Evolutionary conservation across 352 stramenopile species (phyloP), one percentile per base, ranked within the genome.

Genomic region (Phytophthora lateralis): DNA sequence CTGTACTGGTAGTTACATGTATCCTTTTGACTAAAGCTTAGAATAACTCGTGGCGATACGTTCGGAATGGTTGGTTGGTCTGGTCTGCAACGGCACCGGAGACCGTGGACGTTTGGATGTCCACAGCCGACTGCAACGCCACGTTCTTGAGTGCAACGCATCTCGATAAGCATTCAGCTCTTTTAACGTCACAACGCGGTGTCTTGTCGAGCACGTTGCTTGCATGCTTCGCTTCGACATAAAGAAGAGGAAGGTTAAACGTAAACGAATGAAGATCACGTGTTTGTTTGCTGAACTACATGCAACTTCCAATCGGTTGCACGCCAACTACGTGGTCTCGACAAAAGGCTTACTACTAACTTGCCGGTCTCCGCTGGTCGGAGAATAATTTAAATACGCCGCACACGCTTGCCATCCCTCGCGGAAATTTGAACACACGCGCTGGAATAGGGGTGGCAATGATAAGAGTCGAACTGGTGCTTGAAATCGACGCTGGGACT

Each of bases 371-470:
- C 42, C 38, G 47, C 47, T 8, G 35, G 53, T 43, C 64, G 64
- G 64, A 60, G 65, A 73, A 79, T 79, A 79, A 79, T 46, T 79
- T 79, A 79, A 79, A 76, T 79, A 76, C 61, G 66, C 69, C 64
- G 55, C 56, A 69, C 48, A 71, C 53, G 18, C 60, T 71, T 30
- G 56, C 39, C 46, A 66, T 12, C 32, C 54, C 34, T 14, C 14
- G 21, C 20, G 32, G 55, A 48, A 61, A 68, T 58, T 64, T 61
- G 47, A 63, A 58, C 37, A 66, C 20, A 63, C 67, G 60, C 55
- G 51, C 39, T 61, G 46, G 17, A 38, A 3, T 44, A 7, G 29
- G 55, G 55, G 39, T 52, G 53, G 45, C 41, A 59, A 47, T 63
- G 43, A 66, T 43, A 64, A 29, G 20, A 39, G 43, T 35, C 58